Conservation (phyloP, 1,139 yeast species). For the Dujonia santamariae region DNA sequence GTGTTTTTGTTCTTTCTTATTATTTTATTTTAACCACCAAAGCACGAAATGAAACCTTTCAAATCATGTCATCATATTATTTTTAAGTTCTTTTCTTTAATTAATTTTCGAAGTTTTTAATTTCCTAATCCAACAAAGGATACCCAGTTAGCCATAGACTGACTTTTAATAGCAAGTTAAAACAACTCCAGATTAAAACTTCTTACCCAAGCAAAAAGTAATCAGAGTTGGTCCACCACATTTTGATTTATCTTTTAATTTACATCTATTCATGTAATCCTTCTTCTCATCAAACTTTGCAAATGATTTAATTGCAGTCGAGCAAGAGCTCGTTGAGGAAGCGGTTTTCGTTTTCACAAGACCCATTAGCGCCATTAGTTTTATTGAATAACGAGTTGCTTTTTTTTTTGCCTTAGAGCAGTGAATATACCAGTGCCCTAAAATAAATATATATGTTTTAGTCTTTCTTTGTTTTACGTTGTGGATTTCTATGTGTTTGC, state of each 20-base stretch:
- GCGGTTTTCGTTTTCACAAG: conserved; percentile 13
- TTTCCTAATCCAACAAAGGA: too few species aligned
- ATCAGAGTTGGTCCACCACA: conserved; percentile 28
- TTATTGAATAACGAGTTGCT: too few species aligned
- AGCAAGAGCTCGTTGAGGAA: conserved; percentile 10
- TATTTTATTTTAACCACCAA: background rate
- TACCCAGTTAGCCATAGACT: background rate
- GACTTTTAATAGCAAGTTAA: background rate
- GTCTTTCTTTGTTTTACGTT: too few species aligned
- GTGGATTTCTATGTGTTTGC: too few species aligned
- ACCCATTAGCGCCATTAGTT: conserved; percentile 16
- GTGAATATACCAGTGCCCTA: too few species aligned
- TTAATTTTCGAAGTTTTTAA: too few species aligned
- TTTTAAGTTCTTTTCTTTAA: too few species aligned
- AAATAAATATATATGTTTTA: too few species aligned
- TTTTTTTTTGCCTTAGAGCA: too few species aligned
- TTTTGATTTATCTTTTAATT: conserved; percentile 21
- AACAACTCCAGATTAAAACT: conserved; percentile 8
- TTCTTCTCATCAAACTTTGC: conserved; percentile 42
- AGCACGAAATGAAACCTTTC: background rate
- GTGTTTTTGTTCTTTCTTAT: conserved; percentile 1
- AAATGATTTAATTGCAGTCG: conserved; percentile 14
- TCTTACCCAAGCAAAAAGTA: conserved; percentile 39
- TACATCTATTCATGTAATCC: conserved; percentile 43
- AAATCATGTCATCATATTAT: too few species aligned